A percentile compares a stretch with the other conserved stretches of the same genome.
phyloP scores from a whole-genome alignment of 2,329 filamentous ascomycete genomes.

The Neofusicoccum kwambonambiense region DNA sequence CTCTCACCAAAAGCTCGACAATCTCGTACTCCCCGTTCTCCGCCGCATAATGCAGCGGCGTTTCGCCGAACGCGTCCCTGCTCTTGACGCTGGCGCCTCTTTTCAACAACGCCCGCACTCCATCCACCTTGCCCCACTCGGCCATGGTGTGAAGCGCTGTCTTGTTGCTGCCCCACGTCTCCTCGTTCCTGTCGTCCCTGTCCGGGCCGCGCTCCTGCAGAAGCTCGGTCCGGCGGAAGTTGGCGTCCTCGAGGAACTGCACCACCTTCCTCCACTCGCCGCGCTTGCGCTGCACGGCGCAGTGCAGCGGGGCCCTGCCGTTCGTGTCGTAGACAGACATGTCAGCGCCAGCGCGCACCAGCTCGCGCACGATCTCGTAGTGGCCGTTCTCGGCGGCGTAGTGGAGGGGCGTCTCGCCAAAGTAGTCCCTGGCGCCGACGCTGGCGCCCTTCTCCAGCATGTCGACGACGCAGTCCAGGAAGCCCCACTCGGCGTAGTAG shows the following conservation, averaged over 20 bases:
- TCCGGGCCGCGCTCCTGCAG: not conserved
- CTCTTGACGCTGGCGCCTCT: not conserved
- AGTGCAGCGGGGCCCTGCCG: slow-evolving; percentile 6
- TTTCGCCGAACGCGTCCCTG: not conserved
- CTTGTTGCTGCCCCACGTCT: not conserved
- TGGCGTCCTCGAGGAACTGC: not conserved
- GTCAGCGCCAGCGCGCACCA: not conserved
- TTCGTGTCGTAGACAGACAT: not conserved
- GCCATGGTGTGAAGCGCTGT: not conserved
- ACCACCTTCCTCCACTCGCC: not conserved
- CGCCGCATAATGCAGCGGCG: not conserved
- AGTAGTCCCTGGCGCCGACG: not conserved
- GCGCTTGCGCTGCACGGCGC: not conserved
- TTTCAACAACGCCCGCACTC: not conserved
- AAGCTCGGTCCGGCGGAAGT: not conserved
- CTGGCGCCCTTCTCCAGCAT: not conserved
- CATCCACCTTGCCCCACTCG: not conserved
- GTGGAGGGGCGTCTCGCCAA: slow-evolving; percentile 9
- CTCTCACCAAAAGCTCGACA: not conserved
- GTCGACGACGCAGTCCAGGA: not conserved
- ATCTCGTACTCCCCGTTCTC: not conserved
- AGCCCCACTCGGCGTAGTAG: not conserved
- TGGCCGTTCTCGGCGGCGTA: slow-evolving; percentile 2
- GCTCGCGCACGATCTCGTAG: not conserved
- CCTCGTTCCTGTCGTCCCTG: not conserved